Evolutionary conservation across 306 rosid genomes (phyloP), one percentile per base, ranked within the genome.

Genomic region (Glycine soja): DNA sequence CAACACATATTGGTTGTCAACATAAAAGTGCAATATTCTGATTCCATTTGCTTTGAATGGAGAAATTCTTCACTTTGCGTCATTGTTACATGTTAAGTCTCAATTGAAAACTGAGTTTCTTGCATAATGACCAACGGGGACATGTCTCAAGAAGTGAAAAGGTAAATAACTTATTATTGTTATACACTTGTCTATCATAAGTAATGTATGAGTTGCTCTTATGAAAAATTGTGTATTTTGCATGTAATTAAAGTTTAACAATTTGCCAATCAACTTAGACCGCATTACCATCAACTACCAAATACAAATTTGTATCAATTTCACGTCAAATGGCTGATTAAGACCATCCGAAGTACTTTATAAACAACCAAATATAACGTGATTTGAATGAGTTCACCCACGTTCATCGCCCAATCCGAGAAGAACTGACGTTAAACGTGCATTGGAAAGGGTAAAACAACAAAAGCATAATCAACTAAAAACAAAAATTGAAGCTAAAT

Each of bases 211-310:
- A 34, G 38, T 34, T 34, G 38, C 2, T 34, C 30, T 24, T 24
- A 0, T 24, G 30, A 24, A 0, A 24, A 24, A 24, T 24, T 24
- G 1, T 24, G 30, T 24, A 24, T 24, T 24, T 24, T 24, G 30
- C 30, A 24, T 24, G 30, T 24, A 24, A 24, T 24, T 24, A 24
- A 24, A 24, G 30, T 24, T 24, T 24, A 24, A 1, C 30, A 24
- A 24, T 24, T 24, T 24, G 30, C 2, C 30, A 1, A 24, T 24
- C 30, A 24, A 24, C 1, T 24, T 24, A 24, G 6, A 30, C 63
- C 15, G 30, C 53, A 36, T 45, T 70, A 68, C 64, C 71, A 58
- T 58, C 76, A 61, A 36, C 13, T 54, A 19, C 57, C 46, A 54
- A 36, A 30, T 12, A 56, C 47, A 53, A 69, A n/a, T 45, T 38